Percentiles rank a stretch among this genome's conserved stretches.
Evolutionary conservation across 2,329 filamentous ascomycete genomes (phyloP).

Genomic region (Nemania serpens): DNA sequence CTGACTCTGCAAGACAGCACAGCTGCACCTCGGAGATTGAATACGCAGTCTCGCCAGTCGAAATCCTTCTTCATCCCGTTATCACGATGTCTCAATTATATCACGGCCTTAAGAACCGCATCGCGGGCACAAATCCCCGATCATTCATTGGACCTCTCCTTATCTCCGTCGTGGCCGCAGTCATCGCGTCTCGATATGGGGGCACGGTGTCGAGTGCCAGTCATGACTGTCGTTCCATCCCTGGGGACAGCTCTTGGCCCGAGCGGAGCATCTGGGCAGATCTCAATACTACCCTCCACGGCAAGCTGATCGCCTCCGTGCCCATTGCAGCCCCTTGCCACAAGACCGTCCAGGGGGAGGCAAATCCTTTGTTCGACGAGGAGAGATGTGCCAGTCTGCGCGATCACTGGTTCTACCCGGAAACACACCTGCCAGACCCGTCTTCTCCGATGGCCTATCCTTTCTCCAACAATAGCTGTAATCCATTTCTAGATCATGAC

Average conservation of each 20-base stretch:
- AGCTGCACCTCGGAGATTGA: too few species aligned
- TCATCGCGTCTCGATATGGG: background rate
- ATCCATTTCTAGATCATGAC: constrained; percentile 41
- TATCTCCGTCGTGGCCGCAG: background rate
- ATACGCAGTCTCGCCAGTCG: too few species aligned
- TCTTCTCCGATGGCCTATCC: constrained; percentile 29
- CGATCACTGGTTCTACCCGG: constrained; percentile 23
- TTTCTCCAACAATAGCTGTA: constrained; percentile 36
- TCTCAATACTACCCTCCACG: constrained; percentile 51
- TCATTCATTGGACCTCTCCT: background rate
- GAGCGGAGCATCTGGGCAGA: constrained; percentile 42
- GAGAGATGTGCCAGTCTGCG: constrained; percentile 9
- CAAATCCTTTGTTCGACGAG: background rate
- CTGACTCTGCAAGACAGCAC: too few species aligned
- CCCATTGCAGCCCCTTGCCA: constrained; percentile 53
- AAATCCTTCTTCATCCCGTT: background rate
- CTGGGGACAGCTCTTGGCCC: constrained; percentile 2
- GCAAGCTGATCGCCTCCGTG: constrained; percentile 49
- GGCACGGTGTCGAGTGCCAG: background rate
- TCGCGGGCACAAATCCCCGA: background rate
- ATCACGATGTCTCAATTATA: background rate
- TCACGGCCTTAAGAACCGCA: background rate
- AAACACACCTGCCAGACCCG: background rate
- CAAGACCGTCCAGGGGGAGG: constrained; percentile 22
- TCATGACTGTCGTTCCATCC: background rate